Conservation (phyloP, 2,329 filamentous ascomycete species). For the Plenodomus biglobosus region DNA sequence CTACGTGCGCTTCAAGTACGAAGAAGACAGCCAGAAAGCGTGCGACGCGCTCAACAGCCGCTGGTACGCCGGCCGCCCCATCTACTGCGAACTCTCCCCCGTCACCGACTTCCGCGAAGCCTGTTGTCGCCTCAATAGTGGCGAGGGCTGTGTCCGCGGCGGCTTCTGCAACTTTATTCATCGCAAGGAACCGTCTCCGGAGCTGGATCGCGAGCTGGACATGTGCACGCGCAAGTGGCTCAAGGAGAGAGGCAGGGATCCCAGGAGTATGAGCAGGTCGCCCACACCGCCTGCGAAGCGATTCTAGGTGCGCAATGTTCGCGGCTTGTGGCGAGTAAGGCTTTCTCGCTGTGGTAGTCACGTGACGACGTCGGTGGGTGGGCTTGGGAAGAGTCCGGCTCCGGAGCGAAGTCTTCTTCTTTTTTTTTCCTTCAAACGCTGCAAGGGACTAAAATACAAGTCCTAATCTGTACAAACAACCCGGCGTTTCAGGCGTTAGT, state of each 20-base stretch:
- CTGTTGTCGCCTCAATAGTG: constrained; percentile 90
- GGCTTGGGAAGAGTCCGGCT: too few species aligned
- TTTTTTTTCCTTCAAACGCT: too few species aligned
- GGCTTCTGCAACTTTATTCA: constrained; percentile 99
- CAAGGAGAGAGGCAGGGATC: constrained; percentile 78
- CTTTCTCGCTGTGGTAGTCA: background rate
- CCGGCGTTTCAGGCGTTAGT: too few species aligned
- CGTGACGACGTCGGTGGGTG: too few species aligned
- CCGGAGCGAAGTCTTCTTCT: too few species aligned
- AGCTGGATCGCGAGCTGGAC: constrained; percentile 84
- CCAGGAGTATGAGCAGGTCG: constrained; percentile 77
- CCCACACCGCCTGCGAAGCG: constrained; percentile 75
- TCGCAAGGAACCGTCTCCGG: constrained; percentile 86
- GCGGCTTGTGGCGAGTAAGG: background rate
- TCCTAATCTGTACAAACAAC: too few species aligned
- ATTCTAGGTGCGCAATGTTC: constrained; percentile 2
- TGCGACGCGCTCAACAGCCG: constrained; percentile 92
- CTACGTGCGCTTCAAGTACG: constrained; percentile 99
- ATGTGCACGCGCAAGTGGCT: constrained; percentile 97
- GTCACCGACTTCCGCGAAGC: constrained; percentile 98
- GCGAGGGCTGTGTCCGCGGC: constrained; percentile 91
- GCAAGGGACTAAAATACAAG: too few species aligned
- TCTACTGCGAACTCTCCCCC: constrained; percentile 96
- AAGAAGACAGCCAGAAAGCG: constrained; percentile 89
- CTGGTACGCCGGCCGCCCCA: constrained; percentile 95